Percentiles rank a stretch among this genome's conserved stretches.
phyloP scores from a whole-genome alignment of 768 basidiomycete genomes.

The Lactifluus rugatus region DNA sequence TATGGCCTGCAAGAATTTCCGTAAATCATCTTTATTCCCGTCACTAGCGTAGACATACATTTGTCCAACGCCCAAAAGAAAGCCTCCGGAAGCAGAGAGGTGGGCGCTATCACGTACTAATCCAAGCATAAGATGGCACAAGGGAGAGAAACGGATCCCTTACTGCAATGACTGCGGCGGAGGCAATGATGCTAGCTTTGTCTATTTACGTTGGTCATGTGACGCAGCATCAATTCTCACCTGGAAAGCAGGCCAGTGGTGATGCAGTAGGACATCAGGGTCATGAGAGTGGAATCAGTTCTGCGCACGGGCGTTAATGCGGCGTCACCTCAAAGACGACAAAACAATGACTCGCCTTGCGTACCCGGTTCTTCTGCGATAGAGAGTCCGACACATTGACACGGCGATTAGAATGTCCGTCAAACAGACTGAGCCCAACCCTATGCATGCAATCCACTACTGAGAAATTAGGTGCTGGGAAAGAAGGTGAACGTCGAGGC shows the following conservation, averaged over 20 bases:
- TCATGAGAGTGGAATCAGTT: conserved; percentile 23
- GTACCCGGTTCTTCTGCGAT: conserved; percentile 40
- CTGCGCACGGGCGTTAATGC: conserved; percentile 7
- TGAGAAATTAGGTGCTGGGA: not conserved
- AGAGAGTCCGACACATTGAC: conserved; percentile 40
- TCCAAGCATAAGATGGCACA: not conserved
- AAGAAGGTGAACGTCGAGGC: conserved; percentile 8
- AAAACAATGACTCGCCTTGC: conserved; percentile 25
- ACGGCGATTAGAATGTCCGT: conserved; percentile 41
- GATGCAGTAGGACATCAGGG: conserved; percentile 23
- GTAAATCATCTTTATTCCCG: not conserved
- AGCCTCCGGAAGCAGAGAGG: conserved; percentile 38
- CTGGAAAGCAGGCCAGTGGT: conserved; percentile 24
- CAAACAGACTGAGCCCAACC: conserved; percentile 37
- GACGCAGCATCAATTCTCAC: conserved; percentile 3
- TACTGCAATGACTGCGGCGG: conserved; percentile 16
- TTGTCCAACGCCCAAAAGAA: conserved; percentile 45
- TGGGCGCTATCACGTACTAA: conserved; percentile 30
- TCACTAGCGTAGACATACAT: conserved; percentile 28
- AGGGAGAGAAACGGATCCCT: not conserved
- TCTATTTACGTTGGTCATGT: not conserved
- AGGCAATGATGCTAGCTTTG: conserved; percentile 18
- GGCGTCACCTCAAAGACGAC: too few species aligned
- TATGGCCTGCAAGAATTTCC: conserved; percentile 32
- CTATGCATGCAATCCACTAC: conserved; percentile 42